These are phyloP conservation scores for Leishmania tropica DNA, from an alignment of 208 protist species.

Conservation along the genomic window DNA sequence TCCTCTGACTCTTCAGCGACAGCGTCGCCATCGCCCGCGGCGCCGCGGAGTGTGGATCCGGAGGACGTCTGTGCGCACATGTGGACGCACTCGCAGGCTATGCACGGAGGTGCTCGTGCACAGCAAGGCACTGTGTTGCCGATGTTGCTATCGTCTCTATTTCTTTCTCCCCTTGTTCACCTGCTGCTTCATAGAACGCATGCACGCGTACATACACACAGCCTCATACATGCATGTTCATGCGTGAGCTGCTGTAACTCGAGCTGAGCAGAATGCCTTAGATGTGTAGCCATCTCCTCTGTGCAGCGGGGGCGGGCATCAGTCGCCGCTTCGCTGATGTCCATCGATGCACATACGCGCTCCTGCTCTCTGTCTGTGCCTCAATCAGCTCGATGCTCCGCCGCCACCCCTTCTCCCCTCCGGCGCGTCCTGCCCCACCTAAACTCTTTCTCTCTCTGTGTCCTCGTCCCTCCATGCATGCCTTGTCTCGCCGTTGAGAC, in stretches of 20 bases:
- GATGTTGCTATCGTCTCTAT: neutral
- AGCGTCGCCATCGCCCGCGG: neutral
- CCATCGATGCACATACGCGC: neutral
- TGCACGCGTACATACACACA: neutral
- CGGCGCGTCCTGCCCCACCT: neutral
- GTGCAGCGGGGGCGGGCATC: neutral
- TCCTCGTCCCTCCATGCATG: neutral
- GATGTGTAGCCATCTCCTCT: neutral
- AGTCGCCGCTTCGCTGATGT: neutral
- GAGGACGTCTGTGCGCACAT: slow-evolving; percentile 1
- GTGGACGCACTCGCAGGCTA: slow-evolving; percentile 1
- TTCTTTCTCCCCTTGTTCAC: neutral
- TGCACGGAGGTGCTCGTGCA: neutral
- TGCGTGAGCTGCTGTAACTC: neutral
- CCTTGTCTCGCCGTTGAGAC: neutral
- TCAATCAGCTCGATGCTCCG: neutral
- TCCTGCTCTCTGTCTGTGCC: neutral
- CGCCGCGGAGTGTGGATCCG: neutral
- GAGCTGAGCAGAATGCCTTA: neutral
- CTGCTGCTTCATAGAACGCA: neutral
- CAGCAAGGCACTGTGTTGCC: neutral
- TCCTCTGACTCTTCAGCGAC: too few relatives aligned
- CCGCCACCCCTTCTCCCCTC: neutral
- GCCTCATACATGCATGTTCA: neutral
- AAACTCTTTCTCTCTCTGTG: neutral